Conservation (phyloP, 2,329 filamentous ascomycete species). For the Aspergillus sp. region DNA sequence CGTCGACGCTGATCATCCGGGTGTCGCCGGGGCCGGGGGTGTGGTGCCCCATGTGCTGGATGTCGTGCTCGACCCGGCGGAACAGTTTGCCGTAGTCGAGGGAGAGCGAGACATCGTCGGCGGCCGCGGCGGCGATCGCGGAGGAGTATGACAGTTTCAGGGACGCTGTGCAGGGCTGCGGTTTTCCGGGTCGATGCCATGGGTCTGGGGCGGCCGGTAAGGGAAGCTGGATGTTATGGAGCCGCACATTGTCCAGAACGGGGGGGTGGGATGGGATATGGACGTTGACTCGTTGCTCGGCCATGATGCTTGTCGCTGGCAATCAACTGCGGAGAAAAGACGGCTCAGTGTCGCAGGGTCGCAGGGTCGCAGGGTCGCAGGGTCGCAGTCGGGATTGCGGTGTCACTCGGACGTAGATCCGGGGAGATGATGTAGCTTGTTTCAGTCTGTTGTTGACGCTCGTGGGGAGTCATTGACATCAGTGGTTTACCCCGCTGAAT, state of each 20-base stretch:
- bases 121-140: slow-evolving; percentile 30
- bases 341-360: too few relatives aligned
- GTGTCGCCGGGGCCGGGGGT: slow-evolving; percentile 13
- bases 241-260: slow-evolving; percentile 30
- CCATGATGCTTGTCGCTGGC: neutral
- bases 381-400: too few relatives aligned
- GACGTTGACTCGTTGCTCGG: slow-evolving; percentile 12
- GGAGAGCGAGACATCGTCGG: slow-evolving; percentile 37
- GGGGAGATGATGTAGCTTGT: too few relatives aligned
- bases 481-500: too few relatives aligned
- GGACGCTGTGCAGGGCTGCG: slow-evolving; percentile 37
- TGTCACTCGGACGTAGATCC: too few relatives aligned
- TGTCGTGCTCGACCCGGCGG: slow-evolving; percentile 29
- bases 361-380: too few relatives aligned
- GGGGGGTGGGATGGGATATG: slow-evolving; percentile 23
- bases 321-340: neutral
- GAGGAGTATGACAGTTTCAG: slow-evolving; percentile 36
- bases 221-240: slow-evolving; percentile 36
- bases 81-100: slow-evolving; percentile 41
- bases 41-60: slow-evolving; percentile 20
- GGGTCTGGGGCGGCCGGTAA: slow-evolving; percentile 36
- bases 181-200: slow-evolving; percentile 37
- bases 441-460: too few relatives aligned
- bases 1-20: slow-evolving; percentile 19
- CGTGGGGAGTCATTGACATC: too few relatives aligned